A percentile compares a stretch with the other conserved stretches of the same genome.
These are phyloP conservation scores for Hemileia vastatrix DNA, from an alignment of 1,284 basidiomycete genomes.

Conservation along the genomic window DNA sequence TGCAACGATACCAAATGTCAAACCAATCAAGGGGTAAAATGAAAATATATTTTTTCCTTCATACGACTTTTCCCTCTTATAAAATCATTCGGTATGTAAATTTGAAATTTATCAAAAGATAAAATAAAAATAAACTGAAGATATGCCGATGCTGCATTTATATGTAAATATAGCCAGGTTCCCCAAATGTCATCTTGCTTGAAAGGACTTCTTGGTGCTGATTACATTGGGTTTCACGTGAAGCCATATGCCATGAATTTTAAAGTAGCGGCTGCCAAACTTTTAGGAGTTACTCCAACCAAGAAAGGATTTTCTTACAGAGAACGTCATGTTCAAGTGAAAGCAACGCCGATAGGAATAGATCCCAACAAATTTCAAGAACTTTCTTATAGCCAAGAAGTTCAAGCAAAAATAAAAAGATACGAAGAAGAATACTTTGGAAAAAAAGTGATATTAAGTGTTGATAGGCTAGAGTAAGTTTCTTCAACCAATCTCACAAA, in stretches of 20 bases:
- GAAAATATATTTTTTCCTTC: slow-evolving; percentile 91
- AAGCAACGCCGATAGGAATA: slow-evolving; percentile 98
- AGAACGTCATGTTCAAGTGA: slow-evolving; percentile 87
- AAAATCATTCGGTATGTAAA: too few relatives aligned
- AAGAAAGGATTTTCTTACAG: slow-evolving; percentile 93
- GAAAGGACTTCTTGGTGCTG: slow-evolving; percentile 86
- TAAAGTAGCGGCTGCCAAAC: too few relatives aligned
- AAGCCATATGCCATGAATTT: too few relatives aligned
- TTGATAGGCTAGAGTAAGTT: slow-evolving; percentile 70
- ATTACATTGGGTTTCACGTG: slow-evolving; percentile 96
- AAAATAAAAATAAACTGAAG: too few relatives aligned
- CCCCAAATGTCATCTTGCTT: too few relatives aligned
- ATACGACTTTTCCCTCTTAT: slow-evolving; percentile 94
- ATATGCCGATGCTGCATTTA: too few relatives aligned
- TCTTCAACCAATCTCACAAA: background rate
- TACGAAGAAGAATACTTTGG: slow-evolving; percentile 83
- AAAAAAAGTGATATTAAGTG: slow-evolving; percentile 94
- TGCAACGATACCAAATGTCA: too few relatives aligned
- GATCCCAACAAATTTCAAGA: slow-evolving; percentile 84
- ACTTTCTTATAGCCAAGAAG: slow-evolving; percentile 66
- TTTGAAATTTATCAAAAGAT: too few relatives aligned
- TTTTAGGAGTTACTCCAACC: slow-evolving; percentile 92
- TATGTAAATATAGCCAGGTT: background rate
- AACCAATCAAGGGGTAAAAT: background rate
- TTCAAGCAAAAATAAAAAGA: slow-evolving; percentile 65